Evolutionary conservation across 257 asterid species (phyloP).

Genomic region (Knoxia roxburghii): DNA sequence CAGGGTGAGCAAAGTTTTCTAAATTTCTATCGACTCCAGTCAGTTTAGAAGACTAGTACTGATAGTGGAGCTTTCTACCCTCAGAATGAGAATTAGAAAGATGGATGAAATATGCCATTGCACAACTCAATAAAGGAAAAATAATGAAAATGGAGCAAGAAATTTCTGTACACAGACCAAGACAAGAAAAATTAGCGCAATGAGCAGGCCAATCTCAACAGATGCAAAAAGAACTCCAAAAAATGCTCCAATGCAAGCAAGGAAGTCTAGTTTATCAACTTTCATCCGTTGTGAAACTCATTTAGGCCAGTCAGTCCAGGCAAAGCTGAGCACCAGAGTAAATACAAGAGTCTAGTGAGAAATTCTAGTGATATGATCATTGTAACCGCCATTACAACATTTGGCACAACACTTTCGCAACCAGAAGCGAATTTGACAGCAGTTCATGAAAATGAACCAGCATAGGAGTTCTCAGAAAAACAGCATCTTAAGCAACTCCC

Average conservation of each 20-base stretch:
- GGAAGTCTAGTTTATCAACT: slow-evolving; percentile 37
- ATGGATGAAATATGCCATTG: no score
- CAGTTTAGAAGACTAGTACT: no score
- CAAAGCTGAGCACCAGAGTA: slow-evolving; percentile 37
- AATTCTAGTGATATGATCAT: slow-evolving; percentile 29
- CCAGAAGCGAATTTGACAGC: slow-evolving; percentile 79
- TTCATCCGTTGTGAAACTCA: slow-evolving; percentile 32
- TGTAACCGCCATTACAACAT: slow-evolving; percentile 47
- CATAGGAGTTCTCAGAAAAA: no score
- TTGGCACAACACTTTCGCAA: slow-evolving; percentile 63
- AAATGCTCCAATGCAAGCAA: slow-evolving; percentile 40
- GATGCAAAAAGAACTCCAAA: slow-evolving; percentile 35
- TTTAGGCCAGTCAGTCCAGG: slow-evolving; percentile 33
- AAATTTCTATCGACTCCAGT: no score
- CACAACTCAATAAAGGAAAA: no score
- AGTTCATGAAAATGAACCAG: slow-evolving; percentile 74
- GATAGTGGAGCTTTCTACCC: no score
- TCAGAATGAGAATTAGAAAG: no score
- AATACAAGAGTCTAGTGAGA: slow-evolving; percentile 32
- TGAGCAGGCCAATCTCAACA: slow-evolving; percentile 39
- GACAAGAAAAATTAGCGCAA: slow-evolving; percentile 31
- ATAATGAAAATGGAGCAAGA: no score
- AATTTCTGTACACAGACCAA: no score
- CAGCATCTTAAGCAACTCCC: no score
- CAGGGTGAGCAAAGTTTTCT: no score